A percentile compares a stretch with the other conserved stretches of the same genome.
phyloP scores from a whole-genome alignment of 352 stramenopile genomes.

The Phytophthora syringae region DNA sequence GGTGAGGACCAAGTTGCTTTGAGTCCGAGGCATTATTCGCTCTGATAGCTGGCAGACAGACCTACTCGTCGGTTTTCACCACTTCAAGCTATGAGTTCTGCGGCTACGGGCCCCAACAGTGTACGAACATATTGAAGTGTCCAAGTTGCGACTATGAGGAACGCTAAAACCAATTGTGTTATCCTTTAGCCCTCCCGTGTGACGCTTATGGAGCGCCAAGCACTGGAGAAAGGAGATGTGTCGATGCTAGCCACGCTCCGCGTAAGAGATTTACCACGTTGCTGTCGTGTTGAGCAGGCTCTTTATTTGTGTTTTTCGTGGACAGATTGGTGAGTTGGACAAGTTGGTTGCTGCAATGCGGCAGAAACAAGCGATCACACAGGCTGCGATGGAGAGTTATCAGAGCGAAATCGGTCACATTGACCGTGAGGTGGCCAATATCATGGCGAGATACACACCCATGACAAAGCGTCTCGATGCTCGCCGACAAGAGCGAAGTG shows the following conservation, averaged over 20 bases:
- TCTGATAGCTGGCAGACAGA: background rate
- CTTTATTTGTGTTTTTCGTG: background rate
- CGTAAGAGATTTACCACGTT: slow-evolving; percentile 35
- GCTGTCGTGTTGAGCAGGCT: background rate
- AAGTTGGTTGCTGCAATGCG: slow-evolving; percentile 76
- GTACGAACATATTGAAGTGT: slow-evolving; percentile 24
- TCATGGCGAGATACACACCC: slow-evolving; percentile 70
- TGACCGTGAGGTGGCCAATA: slow-evolving; percentile 63
- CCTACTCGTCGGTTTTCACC: no score
- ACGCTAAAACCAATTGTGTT: slow-evolving; percentile 3
- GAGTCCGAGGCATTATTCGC: background rate
- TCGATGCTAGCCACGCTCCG: slow-evolving; percentile 78
- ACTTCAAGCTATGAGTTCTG: slow-evolving; percentile 79
- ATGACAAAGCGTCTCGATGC: slow-evolving; percentile 67
- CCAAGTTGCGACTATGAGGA: background rate
- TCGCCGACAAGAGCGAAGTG: slow-evolving; percentile 50
- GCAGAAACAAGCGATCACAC: slow-evolving; percentile 66
- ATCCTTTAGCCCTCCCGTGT: slow-evolving; percentile 45
- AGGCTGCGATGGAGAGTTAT: slow-evolving; percentile 57
- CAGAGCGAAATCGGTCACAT: slow-evolving; percentile 67
- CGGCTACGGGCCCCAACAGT: slow-evolving; percentile 31
- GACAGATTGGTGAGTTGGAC: slow-evolving; percentile 73
- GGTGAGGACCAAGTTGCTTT: slow-evolving; percentile 8
- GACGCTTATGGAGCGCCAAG: slow-evolving; percentile 78
- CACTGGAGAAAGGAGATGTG: slow-evolving; percentile 70